These are phyloP conservation scores for Podospora pseudoanserina DNA, from an alignment of 495 filamentous ascomycete genomes.

Conservation along the genomic window DNA sequence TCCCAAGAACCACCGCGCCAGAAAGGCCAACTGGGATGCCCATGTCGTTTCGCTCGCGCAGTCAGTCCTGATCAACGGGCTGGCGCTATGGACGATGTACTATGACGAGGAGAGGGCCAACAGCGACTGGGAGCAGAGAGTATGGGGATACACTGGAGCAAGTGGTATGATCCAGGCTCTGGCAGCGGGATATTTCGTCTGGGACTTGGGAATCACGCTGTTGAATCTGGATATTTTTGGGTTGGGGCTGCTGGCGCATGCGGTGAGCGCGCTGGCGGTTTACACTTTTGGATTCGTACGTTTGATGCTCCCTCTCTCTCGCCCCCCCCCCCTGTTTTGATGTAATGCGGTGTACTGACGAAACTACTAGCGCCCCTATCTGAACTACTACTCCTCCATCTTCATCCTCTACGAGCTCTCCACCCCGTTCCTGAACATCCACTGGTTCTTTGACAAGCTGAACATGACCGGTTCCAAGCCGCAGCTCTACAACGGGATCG, in stretches of 20 bases:
- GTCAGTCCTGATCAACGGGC: conserved; percentile 67
- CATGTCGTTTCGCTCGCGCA: conserved; percentile 94
- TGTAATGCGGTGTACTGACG: background rate
- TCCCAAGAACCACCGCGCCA: conserved; percentile 58
- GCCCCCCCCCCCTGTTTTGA: background rate
- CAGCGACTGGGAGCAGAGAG: conserved; percentile 71
- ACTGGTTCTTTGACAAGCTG: conserved; percentile 99
- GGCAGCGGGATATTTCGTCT: conserved; percentile 92
- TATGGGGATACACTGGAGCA: conserved; percentile 87
- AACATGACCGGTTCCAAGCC: conserved; percentile 77
- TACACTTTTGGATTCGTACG: conserved; percentile 91
- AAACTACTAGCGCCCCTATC: conserved; percentile 69
- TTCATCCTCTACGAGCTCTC: conserved; percentile 99
- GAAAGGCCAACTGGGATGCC: conserved; percentile 90
- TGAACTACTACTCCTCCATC: conserved; percentile 85
- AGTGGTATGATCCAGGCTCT: conserved; percentile 78
- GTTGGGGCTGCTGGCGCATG: conserved; percentile 83
- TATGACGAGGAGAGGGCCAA: conserved; percentile 67
- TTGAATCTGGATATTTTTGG: conserved; percentile 78
- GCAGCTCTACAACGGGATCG: conserved; percentile 85
- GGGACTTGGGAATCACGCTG: conserved; percentile 77
- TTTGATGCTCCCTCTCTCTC: conserved; percentile 23
- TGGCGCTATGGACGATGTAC: conserved; percentile 82
- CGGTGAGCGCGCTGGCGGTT: conserved; percentile 75
- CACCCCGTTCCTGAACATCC: conserved; percentile 88